Evolutionary conservation across 2,329 filamentous ascomycete species (phyloP).

Genomic region (Capronia epimyces): DNA sequence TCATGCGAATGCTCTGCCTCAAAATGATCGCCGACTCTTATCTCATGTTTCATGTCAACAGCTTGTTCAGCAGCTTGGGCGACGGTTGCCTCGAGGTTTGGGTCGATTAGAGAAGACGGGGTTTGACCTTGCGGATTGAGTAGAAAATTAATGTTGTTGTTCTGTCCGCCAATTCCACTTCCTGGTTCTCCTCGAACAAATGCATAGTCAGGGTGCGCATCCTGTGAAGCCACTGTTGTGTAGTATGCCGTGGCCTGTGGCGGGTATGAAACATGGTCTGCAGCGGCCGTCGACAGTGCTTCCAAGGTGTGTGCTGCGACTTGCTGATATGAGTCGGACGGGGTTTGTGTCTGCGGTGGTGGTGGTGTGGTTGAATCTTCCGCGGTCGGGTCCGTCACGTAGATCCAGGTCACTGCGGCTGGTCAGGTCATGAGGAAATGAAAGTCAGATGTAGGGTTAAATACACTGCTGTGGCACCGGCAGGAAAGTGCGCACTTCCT

Average conservation of each 20-base stretch:
- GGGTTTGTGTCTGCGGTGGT: slow-evolving; percentile 6
- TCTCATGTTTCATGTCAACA: neutral
- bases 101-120: slow-evolving; percentile 22
- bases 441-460: neutral
- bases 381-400: slow-evolving; percentile 20
- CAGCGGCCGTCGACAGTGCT: slow-evolving; percentile 21
- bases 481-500: slow-evolving; percentile 17
- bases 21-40: neutral
- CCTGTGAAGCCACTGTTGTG: slow-evolving; percentile 15
- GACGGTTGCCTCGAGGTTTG: slow-evolving; percentile 20
- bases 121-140: slow-evolving; percentile 17
- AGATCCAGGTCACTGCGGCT: slow-evolving; percentile 20
- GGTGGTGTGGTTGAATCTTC: slow-evolving; percentile 16
- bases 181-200: slow-evolving; percentile 14
- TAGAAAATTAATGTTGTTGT: slow-evolving; percentile 9
- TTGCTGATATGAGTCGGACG: slow-evolving; percentile 20
- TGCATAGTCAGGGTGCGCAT: slow-evolving; percentile 20
- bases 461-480: slow-evolving; percentile 21
- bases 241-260: slow-evolving; percentile 21
- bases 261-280: slow-evolving; percentile 16
- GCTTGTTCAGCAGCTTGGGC: slow-evolving; percentile 6
- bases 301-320: slow-evolving; percentile 21
- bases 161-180: slow-evolving; percentile 3
- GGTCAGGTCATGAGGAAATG: neutral
- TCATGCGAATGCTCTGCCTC: slow-evolving; percentile 1